Conservation (phyloP, 108 stramenopile species). For the Stephanodiscus triporus region DNA sequence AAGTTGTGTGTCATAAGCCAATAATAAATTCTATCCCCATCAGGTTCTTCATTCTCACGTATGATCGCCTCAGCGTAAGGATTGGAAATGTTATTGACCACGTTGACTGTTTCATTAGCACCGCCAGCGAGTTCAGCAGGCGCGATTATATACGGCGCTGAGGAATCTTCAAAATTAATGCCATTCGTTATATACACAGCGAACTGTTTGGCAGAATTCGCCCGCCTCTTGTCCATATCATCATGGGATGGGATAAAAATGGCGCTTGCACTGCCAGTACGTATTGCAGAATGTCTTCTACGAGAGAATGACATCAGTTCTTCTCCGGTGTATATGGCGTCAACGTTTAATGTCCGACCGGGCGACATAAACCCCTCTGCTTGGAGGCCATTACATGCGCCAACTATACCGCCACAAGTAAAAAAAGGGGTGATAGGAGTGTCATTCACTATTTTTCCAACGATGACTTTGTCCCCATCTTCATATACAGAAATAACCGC, state of each 20-base stretch:
- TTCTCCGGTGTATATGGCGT: too few species aligned
- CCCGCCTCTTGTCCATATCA: background rate
- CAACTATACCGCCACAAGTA: background rate
- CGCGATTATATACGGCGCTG: background rate
- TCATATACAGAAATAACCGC: background rate
- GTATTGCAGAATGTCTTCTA: background rate
- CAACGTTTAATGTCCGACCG: too few species aligned
- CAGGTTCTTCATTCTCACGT: background rate
- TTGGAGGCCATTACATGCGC: too few species aligned
- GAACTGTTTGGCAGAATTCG: background rate
- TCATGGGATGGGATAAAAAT: slow-evolving; percentile 1
- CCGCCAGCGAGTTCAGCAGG: background rate
- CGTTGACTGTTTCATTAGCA: too few species aligned
- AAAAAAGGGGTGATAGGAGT: background rate
- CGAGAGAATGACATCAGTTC: background rate
- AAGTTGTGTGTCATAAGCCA: background rate
- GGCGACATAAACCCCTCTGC: too few species aligned
- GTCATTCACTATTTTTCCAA: background rate
- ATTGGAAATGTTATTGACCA: background rate
- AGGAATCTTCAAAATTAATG: too few species aligned
- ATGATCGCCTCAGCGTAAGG: background rate
- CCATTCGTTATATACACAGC: background rate
- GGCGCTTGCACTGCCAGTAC: background rate
- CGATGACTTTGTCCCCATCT: background rate
- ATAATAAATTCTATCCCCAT: too few species aligned